These are phyloP conservation scores for Chrysoporthe austroafricana DNA, from an alignment of 2,329 filamentous ascomycete genomes.

Conservation along the genomic window DNA sequence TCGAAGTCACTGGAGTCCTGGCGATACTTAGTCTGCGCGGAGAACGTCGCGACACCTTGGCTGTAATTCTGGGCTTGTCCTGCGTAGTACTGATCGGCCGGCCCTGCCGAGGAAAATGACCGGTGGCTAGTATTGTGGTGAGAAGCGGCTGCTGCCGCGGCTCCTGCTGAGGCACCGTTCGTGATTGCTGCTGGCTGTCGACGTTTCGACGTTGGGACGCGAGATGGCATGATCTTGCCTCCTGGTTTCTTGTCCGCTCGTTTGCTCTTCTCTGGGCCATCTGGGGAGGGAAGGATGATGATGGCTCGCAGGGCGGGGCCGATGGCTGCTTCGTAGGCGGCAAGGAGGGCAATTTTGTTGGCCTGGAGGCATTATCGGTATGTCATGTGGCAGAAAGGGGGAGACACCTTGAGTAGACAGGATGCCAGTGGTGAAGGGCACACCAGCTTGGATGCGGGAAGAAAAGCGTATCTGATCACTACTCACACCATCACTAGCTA, in stretches of 20 bases:
- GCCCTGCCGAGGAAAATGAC: not conserved
- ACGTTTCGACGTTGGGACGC: not conserved
- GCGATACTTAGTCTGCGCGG: not conserved
- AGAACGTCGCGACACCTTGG: not conserved
- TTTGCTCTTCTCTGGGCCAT: constrained; percentile 2
- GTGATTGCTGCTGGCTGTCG: not conserved
- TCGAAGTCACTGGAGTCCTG: constrained; percentile 4
- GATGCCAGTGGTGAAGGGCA: not conserved
- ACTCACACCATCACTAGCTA: constrained; percentile 21
- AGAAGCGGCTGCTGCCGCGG: not conserved
- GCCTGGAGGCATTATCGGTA: not conserved
- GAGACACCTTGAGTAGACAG: not conserved
- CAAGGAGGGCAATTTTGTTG: constrained; percentile 15
- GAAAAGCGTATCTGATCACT: no score
- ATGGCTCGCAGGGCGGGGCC: constrained; percentile 24
- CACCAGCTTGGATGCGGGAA: not conserved
- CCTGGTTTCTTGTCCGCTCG: constrained; percentile 9
- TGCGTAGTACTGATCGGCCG: not conserved
- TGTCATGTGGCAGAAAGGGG: not conserved
- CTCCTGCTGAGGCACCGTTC: not conserved
- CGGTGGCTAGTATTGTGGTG: not conserved
- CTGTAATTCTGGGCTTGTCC: not conserved
- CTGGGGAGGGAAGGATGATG: not conserved
- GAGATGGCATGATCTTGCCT: not conserved
- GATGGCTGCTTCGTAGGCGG: constrained; percentile 23